Percentiles rank a stretch among this genome's conserved stretches.
Conservation (phyloP, 2,329 filamentous ascomycete genomes). For the Neonectria coccinea region DNA sequence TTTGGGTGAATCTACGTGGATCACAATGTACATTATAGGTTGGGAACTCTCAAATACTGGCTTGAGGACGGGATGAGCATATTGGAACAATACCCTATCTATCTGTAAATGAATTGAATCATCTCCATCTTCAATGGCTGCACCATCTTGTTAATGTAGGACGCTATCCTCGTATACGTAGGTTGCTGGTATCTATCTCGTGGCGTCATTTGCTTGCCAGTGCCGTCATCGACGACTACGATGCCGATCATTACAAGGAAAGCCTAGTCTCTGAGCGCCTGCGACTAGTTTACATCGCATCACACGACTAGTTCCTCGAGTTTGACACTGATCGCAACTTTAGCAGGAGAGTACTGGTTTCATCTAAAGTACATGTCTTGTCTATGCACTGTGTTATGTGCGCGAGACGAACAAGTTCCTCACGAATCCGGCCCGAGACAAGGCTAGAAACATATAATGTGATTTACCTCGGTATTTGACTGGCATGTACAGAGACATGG, state of each 20-base stretch:
- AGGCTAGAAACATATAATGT: no score
- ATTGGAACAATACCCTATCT: slow-evolving; percentile 37
- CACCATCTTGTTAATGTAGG: not conserved
- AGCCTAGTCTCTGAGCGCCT: not conserved
- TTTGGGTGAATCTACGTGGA: slow-evolving; percentile 25
- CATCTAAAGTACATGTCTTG: not conserved
- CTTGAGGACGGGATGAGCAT: slow-evolving; percentile 27
- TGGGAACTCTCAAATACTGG: slow-evolving; percentile 29
- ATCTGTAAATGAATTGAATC: slow-evolving; percentile 35
- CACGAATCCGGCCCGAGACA: not conserved
- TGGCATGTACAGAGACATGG: not conserved
- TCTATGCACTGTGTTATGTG: not conserved
- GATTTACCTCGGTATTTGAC: no score
- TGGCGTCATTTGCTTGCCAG: not conserved
- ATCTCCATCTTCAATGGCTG: slow-evolving; percentile 20
- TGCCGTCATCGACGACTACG: not conserved
- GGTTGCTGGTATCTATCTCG: not conserved
- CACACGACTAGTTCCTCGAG: not conserved
- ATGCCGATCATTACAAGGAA: not conserved
- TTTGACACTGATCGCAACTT: not conserved
- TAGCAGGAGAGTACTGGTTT: not conserved
- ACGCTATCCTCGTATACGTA: not conserved
- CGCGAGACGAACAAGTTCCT: not conserved
- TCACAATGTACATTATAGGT: slow-evolving; percentile 33
- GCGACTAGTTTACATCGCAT: not conserved